Base-by-base conservation (phyloP, 1,284 basidiomycete species). In the Taiwanofungus camphoratus region DNA sequence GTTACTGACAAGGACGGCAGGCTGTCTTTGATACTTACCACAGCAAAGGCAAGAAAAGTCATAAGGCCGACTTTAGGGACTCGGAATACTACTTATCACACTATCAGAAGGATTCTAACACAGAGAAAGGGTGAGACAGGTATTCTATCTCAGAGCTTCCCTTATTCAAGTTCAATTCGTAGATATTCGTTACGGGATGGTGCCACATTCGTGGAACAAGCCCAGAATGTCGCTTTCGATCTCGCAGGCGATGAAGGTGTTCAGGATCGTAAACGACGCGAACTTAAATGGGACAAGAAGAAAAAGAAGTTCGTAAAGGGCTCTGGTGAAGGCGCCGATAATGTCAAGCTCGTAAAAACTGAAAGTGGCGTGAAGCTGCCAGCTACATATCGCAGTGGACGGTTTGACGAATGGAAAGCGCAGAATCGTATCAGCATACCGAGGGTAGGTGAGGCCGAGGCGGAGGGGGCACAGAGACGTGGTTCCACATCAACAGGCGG, bases 281-380 rank as follows among this genome's bases (percentile, higher is more conserved):
- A 83, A 35, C 71, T 72, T 49, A 74, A 73, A 47, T 99, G 96
- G 96, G 94, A 98, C 65, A 87, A 89, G 55, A 97, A 95, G 69
- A 95, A 92, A 68, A 97, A 97, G 64, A 92, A 89, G 57, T 98
- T 98, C 54, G 73, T 96, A 31, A 80, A 87, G 54, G 92, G 91
- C 5, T 82, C 83, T 31, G 88, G 89, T 8, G 74, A 72, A 23
- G 93, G 94, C 4, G 80, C 90, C 3, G 93, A 98, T 63, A 98
- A 98, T 63, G 76, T 95, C 56, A 98, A 97, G 65, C 74, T 99
- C 54, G 88, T 99, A 53, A 83, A 80, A 51, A 93, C 92, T 2
- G 96, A 99, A 64, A 92, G 85, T 51, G 96, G 96, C 1, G 81
- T 84, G 12, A 81, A 88, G 37, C 72, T 99, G n/a, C 96, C 96